Percentiles rank a stretch among this genome's conserved stretches.
Conservation (phyloP, 345 rosid genomes). For the Gossypium australe region DNA sequence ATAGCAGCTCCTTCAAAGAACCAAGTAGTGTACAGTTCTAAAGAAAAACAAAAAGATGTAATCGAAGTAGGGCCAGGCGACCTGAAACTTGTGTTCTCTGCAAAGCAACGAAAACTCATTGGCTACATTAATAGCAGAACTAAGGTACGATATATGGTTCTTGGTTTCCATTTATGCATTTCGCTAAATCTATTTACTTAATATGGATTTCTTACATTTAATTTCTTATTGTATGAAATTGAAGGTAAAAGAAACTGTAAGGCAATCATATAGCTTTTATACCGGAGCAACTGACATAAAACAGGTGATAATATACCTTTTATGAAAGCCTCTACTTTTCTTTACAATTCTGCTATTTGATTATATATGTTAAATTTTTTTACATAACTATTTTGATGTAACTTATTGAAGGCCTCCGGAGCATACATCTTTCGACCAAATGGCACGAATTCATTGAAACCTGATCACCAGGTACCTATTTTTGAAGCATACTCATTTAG, state of each 20-base stretch:
- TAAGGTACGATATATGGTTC: slow-evolving; percentile 28
- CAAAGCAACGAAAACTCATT: slow-evolving; percentile 35
- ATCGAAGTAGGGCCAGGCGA: slow-evolving; percentile 57
- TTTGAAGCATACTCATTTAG: not conserved
- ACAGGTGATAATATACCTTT: slow-evolving; percentile 32
- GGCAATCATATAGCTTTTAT: slow-evolving; percentile 50
- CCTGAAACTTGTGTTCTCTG: slow-evolving; percentile 41
- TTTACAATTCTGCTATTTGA: not conserved
- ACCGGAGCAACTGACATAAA: slow-evolving; percentile 40
- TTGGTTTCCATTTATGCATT: not conserved
- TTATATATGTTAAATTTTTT: not conserved
- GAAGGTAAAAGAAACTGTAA: slow-evolving; percentile 39
- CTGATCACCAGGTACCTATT: slow-evolving; percentile 39
- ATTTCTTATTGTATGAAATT: slow-evolving; percentile 4
- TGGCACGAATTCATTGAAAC: slow-evolving; percentile 25
- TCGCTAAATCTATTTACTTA: not conserved
- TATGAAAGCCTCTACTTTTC: not conserved
- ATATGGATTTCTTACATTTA: not conserved
- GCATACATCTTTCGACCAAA: slow-evolving; percentile 68
- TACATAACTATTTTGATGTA: slow-evolving; percentile 4
- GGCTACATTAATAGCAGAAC: slow-evolving; percentile 38
- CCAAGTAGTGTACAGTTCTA: slow-evolving; percentile 20
- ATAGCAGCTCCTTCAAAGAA: slow-evolving; percentile 14
- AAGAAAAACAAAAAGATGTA: slow-evolving; percentile 21
- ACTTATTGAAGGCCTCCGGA: slow-evolving; percentile 51